Base-by-base conservation (phyloP, 176 grass and related monocot species). In the Raddia distichophylla region DNA sequence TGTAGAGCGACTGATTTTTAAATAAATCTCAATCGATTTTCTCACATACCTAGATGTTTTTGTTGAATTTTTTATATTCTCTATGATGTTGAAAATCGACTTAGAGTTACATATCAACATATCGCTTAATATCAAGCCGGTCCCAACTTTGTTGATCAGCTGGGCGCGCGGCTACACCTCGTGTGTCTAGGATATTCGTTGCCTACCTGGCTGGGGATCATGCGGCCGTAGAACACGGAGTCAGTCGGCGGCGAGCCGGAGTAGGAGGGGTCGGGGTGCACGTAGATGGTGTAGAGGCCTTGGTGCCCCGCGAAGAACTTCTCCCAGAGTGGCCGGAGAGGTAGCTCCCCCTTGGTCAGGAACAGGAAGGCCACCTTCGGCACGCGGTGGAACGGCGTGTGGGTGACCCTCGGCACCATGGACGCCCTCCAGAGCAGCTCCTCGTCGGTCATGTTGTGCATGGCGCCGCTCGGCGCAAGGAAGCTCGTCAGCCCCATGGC, bases 331-430 rank as follows among this genome's bases (percentile, higher is more conserved):
- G 85, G 91, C 27, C 91, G 87, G 14, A 97, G 45, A 1, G 84
- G 94, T 44, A 93, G 54, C 7, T 73, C 46, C 7, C 89, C 86
- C 19, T 78, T 86, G 10, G 86, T 88, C 6, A 93, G 84, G 80
- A 97, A 97, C 81, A 97, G 15, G 84, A 97, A 97, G 2, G 94
- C 89, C 10, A 97, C 70, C 85, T 94, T 97, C 8, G 84, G 85
- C 71, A 71, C 74, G 75, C 58, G 70, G 6, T 48, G 60, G 82
- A 78, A 82, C 54, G 82, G 78, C 57, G 60, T 49, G 76, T 43
- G 50, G 12, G 8, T 20, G 40, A 72, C 57, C 78, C 82, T 91
- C 9, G 91, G 91, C 75, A 37, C 75, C 80, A 94, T 82, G 55
- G 91, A 90, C 71, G 91, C 91, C 80, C 74, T 83, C 88, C 85